These are phyloP conservation scores for Cyclotella baltica DNA, from an alignment of 108 stramenopile genomes.

Conservation along the genomic window DNA sequence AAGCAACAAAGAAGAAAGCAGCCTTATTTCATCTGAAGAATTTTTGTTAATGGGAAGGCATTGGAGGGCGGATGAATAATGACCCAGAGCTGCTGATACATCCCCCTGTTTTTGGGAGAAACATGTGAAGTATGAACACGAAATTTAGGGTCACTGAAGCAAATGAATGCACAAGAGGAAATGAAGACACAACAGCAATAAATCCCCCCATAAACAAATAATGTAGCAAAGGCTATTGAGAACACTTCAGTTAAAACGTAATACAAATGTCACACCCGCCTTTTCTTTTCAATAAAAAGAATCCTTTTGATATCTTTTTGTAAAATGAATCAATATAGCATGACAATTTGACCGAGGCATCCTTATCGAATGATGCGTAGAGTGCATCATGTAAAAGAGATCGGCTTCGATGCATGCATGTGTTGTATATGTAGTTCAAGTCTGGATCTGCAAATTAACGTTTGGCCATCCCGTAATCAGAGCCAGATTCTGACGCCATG, in stretches of 20 bases:
- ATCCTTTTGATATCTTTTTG: conserved; percentile 7
- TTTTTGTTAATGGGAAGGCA: conserved; percentile 33
- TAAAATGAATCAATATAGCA: conserved; percentile 10
- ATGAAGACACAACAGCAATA: not conserved
- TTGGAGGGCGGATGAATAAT: conserved; percentile 9
- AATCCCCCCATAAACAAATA: no score
- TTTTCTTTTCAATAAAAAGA: not conserved
- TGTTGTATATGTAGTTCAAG: not conserved
- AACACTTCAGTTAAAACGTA: conserved; percentile 7
- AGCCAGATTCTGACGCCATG: not conserved
- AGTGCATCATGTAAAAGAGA: no score
- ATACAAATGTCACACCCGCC: conserved; percentile 17
- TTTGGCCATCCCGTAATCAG: not conserved
- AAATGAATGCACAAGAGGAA: not conserved
- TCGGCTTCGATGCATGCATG: conserved; percentile 13
- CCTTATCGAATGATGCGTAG: not conserved
- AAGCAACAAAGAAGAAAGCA: conserved; percentile 54
- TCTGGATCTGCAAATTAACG: not conserved
- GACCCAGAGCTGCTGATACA: not conserved
- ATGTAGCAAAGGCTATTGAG: conserved; percentile 11
- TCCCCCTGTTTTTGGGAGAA: conserved; percentile 2
- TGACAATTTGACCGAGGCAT: conserved; percentile 3
- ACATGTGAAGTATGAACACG: not conserved
- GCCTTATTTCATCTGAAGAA: not conserved
- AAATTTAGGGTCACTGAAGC: not conserved